Conservation (phyloP, 371 early-diverging fungal genomes). For the Nematocida sp. region DNA sequence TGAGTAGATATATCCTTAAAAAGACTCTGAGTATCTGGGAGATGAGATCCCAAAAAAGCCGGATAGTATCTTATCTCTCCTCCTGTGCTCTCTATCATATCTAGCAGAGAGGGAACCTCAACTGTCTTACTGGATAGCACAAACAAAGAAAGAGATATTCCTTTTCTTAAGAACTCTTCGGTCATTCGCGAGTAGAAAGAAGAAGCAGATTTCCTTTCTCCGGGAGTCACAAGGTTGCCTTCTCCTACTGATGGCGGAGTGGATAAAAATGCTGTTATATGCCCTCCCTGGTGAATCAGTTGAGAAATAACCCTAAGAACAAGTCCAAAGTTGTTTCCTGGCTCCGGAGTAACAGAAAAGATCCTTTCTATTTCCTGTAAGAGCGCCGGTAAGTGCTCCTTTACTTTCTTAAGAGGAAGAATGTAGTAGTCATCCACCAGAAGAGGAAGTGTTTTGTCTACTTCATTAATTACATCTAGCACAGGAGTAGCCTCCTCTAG, state of each 20-base stretch:
- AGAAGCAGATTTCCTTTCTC: background rate
- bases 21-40: slow-evolving; percentile 79
- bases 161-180: slow-evolving; percentile 78
- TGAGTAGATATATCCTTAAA: slow-evolving; percentile 76
- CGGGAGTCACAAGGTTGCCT: slow-evolving; percentile 22
- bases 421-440: slow-evolving; percentile 40
- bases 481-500: background rate
- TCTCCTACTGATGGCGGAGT: slow-evolving; percentile 56
- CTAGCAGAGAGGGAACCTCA: slow-evolving; percentile 80
- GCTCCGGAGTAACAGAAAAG: slow-evolving; percentile 28
- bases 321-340: slow-evolving; percentile 56
- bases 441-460: slow-evolving; percentile 58
- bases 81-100: slow-evolving; percentile 77
- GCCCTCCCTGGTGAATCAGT: slow-evolving; percentile 52
- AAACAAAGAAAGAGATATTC: slow-evolving; percentile 84
- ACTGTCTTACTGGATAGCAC: slow-evolving; percentile 78
- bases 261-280: slow-evolving; percentile 54
- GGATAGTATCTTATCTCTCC: slow-evolving; percentile 88
- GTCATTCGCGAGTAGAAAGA: slow-evolving; percentile 84
- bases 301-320: slow-evolving; percentile 46
- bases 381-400: background rate
- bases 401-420: slow-evolving; percentile 19
- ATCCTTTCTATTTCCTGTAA: slow-evolving; percentile 22
- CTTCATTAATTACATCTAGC: slow-evolving; percentile 43
- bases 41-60: slow-evolving; percentile 77